Evolutionary conservation across 495 filamentous ascomycete genomes (phyloP), one percentile per base, ranked within the genome.

Genomic region (Xylaria castorea): DNA sequence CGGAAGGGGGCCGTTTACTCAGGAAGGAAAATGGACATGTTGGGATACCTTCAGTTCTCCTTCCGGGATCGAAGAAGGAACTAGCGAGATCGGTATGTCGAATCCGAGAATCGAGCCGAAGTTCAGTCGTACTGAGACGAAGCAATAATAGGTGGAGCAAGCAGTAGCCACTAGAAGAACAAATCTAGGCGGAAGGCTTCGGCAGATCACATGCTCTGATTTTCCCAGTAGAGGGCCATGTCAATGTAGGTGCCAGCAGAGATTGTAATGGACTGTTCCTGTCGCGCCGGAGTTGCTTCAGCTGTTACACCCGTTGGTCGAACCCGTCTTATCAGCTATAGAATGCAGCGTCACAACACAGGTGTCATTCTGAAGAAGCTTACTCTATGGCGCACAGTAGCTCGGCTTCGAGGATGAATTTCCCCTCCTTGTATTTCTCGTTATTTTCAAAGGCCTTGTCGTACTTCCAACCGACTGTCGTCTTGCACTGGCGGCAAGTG

Each of bases 391-490:
- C 88, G 76, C 92, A 94, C 50, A 99, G 86, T 70, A 98, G 81
- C 84, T 98, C 95, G 50, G 92, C 93, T 85, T 99, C 96, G 71
- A 99, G 87, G 67, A 99, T 99, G 79, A 92, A 99, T 83, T 98
- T 98, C 51, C 94, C 94, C 85, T 99, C 96, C 85, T 99, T 99
- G 83, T 99, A 99, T 85, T 97, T 97, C 88, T 99, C 95, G 71
- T 85, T 89, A 58, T 83, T 76, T 87, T 99, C 96, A 78, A 91
- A 98, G 38, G 96, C 96, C 83, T 97, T 97, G 82, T 99, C 96
- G 83, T 99, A 99, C 84, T 97, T 99, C 96, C 96, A 99, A 32
- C 96, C 96, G 66, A 99, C 96, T 62, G 91, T 92, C 80, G 93
- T 91, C 75, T 91, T 91, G 89, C 96, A 99, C 83, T 95, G 92